Conservation (phyloP, 257 asterid genomes). For the Solanum piurae region DNA sequence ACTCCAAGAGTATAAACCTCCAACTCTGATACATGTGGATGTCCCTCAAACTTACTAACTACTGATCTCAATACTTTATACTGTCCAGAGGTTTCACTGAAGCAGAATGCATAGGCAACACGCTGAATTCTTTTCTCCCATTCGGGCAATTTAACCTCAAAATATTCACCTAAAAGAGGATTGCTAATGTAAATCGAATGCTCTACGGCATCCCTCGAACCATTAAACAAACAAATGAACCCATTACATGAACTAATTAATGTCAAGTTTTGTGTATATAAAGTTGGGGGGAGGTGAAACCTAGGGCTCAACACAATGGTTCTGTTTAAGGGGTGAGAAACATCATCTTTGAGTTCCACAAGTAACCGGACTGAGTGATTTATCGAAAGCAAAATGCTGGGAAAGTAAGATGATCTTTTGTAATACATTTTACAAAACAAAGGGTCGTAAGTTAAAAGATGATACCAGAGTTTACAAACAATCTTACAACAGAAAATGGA, state of each 20-base stretch:
- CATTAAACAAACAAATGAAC: neutral
- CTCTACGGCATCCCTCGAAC: neutral
- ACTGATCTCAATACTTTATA: neutral
- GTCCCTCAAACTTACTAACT: neutral
- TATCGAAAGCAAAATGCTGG: neutral
- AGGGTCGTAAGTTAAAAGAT: neutral
- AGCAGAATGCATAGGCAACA: neutral
- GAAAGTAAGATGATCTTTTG: neutral
- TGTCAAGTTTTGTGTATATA: neutral
- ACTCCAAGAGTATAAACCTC: neutral
- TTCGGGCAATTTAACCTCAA: neutral
- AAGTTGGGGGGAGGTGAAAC: neutral
- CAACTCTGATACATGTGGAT: neutral
- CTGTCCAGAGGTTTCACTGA: neutral
- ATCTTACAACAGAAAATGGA: neutral
- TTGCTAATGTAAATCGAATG: neutral
- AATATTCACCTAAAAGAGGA: neutral
- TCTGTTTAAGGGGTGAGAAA: neutral
- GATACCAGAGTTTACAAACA: neutral
- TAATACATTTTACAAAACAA: neutral
- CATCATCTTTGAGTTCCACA: neutral
- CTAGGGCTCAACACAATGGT: neutral
- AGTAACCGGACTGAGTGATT: neutral
- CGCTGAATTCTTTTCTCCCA: neutral
- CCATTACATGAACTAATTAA: neutral